Base-by-base conservation (phyloP, 108 stramenopile species). In the Ochromonas danica region DNA sequence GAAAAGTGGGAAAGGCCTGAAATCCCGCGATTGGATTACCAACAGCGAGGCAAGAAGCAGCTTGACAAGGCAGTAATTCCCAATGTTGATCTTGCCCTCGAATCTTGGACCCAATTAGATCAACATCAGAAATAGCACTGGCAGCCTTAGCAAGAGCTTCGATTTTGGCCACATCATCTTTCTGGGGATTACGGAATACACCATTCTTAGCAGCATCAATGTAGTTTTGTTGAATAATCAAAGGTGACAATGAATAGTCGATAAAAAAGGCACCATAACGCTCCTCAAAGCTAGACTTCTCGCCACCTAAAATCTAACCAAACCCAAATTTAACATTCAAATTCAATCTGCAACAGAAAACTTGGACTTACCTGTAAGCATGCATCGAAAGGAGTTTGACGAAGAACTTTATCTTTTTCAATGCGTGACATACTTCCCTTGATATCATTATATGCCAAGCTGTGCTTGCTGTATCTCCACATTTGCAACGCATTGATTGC, bases 191-290 rank as follows among this genome's bases (percentile, higher is more conserved):
- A 1, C 1, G 6, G 63, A 61, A 33, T 10, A 89, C 87, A 31
- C 90, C 91, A 14, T 78, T 74, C 77, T 87, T 87, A 1, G 91
- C 71, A 0, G 93, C 88, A 65, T 91, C 92, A 71, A 91, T 85
- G 79, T 94, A 97, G 79, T 95, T 95, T 81, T 99, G 94, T 61
- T 96, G 94, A 6, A 97, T 90, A 43, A 94, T 75, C 74, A 99
- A 86, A 0, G 96, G 96, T 80, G 93, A 89, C 35, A 97, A 87
- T 81, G 88, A 87, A 81, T 97, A 97, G 82, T 99, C 96, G 28
- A 92, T 91, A 83, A 99, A 99, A 82, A 92, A 99, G 57, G 93
- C 92, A 80, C 97, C 93, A 72, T 83, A 91, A 38, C 96, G 92
- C 30, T 91, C 89, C 41, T 90, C 86, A 45, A 94, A 86, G 78